Evolutionary conservation across 1,284 basidiomycete genomes (phyloP), one percentile per base, ranked within the genome.

Genomic region (Wolfiporia cocos): DNA sequence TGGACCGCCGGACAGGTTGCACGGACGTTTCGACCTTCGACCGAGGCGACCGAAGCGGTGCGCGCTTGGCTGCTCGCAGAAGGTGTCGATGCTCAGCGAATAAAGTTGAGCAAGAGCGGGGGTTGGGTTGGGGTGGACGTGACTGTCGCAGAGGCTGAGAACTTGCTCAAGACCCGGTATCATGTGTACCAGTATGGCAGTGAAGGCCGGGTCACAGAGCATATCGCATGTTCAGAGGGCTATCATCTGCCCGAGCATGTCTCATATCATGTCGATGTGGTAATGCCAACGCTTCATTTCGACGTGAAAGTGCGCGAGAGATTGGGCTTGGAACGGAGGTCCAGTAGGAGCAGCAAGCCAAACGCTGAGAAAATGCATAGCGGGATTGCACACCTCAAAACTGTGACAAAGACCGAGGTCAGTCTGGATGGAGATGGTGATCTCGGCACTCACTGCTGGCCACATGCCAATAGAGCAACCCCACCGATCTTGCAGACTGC

Each of bases 261-360:
- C 30, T 49, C 59, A 11, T 52, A 61, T 5, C 68, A 72, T 45
- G 54, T 74, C 45, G 71, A 73, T 24, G 47, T 74, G 32, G 62
- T 74, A 34, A 61, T 61, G 1, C 72, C 72, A 2, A 64, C 71
- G 2, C 57, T 73, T 18, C 68, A 73, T 49, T 74, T 74, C 45
- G 57, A 64, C 41, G 47, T 57, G 22, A 43, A 60, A 5, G 43
- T 23, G 34, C 26, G 26, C 26, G 26, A 14, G 14, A 7, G 26
- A 14, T 28, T 14, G 14, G 26, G 26, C 26, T 7, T 14, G 26
- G 14, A 28, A 9, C 14, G 26, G 26, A 28, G 26, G 18, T 19
- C 34, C 10, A 38, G 24, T 21, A 34, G 26, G 21, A 29, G 34
- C 9, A 61, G 62, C 15, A 44, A 54, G 39, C 57, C 62, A 18